Conservation (phyloP, 257 asterid species). For the Salvia miltiorrhiza region DNA sequence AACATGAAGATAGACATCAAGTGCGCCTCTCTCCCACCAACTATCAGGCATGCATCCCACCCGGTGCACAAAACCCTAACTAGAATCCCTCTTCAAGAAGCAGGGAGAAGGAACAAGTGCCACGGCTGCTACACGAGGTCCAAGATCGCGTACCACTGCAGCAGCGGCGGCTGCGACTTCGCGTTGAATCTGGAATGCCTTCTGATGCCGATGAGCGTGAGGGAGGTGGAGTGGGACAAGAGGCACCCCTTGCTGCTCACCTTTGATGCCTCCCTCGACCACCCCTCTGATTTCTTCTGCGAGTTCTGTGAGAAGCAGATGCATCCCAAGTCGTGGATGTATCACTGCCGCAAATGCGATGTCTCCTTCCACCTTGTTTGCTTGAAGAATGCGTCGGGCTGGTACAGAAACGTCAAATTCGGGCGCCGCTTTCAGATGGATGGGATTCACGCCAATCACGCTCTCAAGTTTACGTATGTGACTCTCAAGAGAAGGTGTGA, state of each 20-base stretch:
- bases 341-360: background rate
- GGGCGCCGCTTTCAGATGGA: background rate
- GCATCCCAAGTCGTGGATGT: background rate
- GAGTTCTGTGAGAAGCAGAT: background rate
- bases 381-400: background rate
- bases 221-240: background rate
- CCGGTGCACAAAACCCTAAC: background rate
- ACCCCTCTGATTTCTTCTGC: background rate
- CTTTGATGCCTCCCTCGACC: background rate
- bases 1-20: background rate
- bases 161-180: background rate
- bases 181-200: background rate
- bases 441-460: background rate
- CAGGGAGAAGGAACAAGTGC: background rate
- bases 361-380: background rate
- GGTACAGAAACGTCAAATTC: background rate
- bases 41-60: background rate
- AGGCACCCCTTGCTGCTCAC: background rate
- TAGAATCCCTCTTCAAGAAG: background rate
- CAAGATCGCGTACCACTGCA: background rate
- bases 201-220: background rate
- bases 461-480: background rate
- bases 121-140: background rate
- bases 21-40: constrained; percentile 1
- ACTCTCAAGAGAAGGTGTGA: background rate